Percentiles rank a stretch among this genome's conserved stretches.
Conservation (phyloP, 352 stramenopile genomes). For the Phytopythium mirpurense region DNA sequence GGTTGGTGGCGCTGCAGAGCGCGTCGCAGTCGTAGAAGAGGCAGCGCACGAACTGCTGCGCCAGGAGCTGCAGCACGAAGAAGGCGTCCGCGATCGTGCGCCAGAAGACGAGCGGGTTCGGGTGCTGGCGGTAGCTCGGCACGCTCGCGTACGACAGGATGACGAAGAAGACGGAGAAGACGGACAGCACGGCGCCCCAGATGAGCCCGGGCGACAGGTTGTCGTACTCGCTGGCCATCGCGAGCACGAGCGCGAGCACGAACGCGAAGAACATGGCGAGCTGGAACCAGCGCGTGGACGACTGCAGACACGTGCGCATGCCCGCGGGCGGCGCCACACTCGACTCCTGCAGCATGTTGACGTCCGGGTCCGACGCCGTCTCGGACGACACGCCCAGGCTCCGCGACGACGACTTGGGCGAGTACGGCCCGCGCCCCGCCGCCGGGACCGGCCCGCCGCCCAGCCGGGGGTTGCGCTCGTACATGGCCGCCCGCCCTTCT, state of each 20-base stretch:
- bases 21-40: slow-evolving; percentile 78
- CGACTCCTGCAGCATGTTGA: slow-evolving; percentile 35
- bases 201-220: slow-evolving; percentile 80
- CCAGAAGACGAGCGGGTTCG: slow-evolving; percentile 88
- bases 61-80: slow-evolving; percentile 77
- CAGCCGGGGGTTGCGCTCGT: slow-evolving; percentile 6
- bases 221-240: slow-evolving; percentile 56
- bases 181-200: slow-evolving; percentile 75
- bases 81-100: slow-evolving; percentile 80
- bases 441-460: background rate
- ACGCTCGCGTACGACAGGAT: slow-evolving; percentile 82
- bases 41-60: slow-evolving; percentile 77
- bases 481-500: background rate
- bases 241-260: slow-evolving; percentile 48
- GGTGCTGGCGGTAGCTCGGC: slow-evolving; percentile 75
- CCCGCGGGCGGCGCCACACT: slow-evolving; percentile 13
- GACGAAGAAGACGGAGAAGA: slow-evolving; percentile 86
- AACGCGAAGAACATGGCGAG: slow-evolving; percentile 82
- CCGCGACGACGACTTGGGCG: slow-evolving; percentile 23
- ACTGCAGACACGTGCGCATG: slow-evolving; percentile 62
- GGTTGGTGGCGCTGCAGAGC: slow-evolving; percentile 61
- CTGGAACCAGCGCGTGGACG: slow-evolving; percentile 80
- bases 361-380: slow-evolving; percentile 35
- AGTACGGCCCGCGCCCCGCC: slow-evolving; percentile 6
- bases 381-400: slow-evolving; percentile 31